phyloP scores from a whole-genome alignment of 78 protist genomes.

The Dictyostelium brefeldianum region DNA sequence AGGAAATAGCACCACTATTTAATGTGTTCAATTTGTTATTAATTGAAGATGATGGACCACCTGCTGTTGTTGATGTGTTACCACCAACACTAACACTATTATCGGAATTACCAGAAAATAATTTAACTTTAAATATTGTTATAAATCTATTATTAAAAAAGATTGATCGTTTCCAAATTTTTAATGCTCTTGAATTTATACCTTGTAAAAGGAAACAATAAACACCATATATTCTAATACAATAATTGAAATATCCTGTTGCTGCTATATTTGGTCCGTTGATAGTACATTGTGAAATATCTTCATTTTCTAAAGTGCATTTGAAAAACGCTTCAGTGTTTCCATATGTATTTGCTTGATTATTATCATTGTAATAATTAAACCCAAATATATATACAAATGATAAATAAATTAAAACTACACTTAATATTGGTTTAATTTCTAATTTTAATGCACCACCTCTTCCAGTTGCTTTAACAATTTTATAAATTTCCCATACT shows the following conservation, averaged over 20 bases:
- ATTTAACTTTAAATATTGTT: not conserved
- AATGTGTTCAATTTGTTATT: not conserved
- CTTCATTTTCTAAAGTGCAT: not conserved
- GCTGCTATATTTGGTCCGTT: conserved; percentile 37
- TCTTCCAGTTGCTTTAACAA: conserved; percentile 13
- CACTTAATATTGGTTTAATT: conserved; percentile 44
- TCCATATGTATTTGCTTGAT: not conserved
- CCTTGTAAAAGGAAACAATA: conserved; percentile 46
- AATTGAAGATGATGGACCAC: not conserved
- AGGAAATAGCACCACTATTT: not conserved
- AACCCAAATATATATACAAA: conserved; percentile 20
- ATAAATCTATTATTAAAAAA: conserved; percentile 32
- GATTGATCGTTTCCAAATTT: conserved; percentile 38
- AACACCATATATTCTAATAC: conserved; percentile 47
- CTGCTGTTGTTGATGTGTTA: not conserved
- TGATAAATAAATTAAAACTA: conserved; percentile 56
- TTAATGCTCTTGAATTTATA: conserved; percentile 8
- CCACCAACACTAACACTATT: not conserved
- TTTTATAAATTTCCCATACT: conserved; percentile 39
- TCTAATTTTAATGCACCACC: conserved; percentile 26
- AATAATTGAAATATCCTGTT: conserved; percentile 38
- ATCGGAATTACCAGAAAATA: not conserved
- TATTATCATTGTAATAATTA: conserved; percentile 11
- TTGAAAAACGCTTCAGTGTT: not conserved
- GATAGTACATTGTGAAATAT: conserved; percentile 5